A percentile compares a stretch with the other conserved stretches of the same genome.
Evolutionary conservation across 345 rosid species (phyloP).

Genomic region (Eucalyptus marginata): DNA sequence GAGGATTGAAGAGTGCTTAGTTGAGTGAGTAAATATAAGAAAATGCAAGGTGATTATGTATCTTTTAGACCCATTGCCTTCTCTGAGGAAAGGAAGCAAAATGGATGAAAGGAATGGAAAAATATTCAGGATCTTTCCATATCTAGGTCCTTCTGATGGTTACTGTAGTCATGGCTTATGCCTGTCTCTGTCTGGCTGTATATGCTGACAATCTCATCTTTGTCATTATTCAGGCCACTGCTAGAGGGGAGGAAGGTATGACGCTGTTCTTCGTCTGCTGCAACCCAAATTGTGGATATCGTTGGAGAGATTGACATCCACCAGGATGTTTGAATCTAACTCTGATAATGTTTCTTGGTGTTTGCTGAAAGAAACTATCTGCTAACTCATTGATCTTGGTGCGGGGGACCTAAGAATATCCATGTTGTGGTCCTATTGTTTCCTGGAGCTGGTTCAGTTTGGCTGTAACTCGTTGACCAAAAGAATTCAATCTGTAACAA

Average conservation of each 20-base stretch:
- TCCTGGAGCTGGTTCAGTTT: neutral
- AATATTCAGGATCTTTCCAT: neutral
- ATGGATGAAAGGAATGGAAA: neutral
- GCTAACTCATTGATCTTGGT: neutral
- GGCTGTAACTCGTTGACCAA: neutral
- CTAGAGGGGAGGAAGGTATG: constrained; percentile 94
- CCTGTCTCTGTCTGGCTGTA: neutral
- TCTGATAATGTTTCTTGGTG: neutral
- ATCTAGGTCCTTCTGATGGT: neutral
- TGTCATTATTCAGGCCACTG: constrained; percentile 37
- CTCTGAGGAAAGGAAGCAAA: neutral
- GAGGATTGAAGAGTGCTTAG: neutral
- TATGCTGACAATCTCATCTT: neutral
- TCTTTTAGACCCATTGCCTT: neutral
- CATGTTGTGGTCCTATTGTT: neutral
- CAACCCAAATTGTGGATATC: constrained; percentile 56
- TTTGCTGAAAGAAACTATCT: neutral
- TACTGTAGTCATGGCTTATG: neutral
- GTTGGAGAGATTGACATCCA: constrained; percentile 60
- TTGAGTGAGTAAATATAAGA: neutral
- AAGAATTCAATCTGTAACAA: neutral
- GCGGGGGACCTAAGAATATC: neutral
- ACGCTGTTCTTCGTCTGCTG: constrained; percentile 86
- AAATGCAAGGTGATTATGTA: neutral
- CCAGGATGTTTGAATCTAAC: neutral